A percentile compares a stretch with the other conserved stretches of the same genome.
Evolutionary conservation across 768 basidiomycete species (phyloP).

Genomic region (Kwoniella botswanensis): DNA sequence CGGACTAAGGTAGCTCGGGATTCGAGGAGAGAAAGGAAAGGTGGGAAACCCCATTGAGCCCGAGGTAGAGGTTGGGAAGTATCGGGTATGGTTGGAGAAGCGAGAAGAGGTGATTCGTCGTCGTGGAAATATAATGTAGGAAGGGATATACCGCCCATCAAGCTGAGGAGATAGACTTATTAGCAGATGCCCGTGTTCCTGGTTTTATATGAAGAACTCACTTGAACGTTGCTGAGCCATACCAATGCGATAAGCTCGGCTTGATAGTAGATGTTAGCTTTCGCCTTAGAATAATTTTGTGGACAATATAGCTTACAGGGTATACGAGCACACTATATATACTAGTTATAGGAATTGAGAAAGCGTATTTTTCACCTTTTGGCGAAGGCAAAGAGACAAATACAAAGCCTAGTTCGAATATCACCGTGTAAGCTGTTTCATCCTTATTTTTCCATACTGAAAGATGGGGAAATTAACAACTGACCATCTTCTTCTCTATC

Average conservation of each 20-base stretch:
- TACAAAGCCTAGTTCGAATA: conserved; percentile 68
- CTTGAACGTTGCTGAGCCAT: conserved; percentile 68
- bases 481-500: conserved; percentile 48
- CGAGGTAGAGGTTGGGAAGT: conserved; percentile 27
- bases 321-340: conserved; percentile 88
- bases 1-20: conserved; percentile 80
- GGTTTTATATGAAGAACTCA: conserved; percentile 64
- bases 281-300: conserved; percentile 64
- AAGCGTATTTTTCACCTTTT: conserved; percentile 87
- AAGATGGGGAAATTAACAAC: conserved; percentile 1
- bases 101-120: conserved; percentile 74
- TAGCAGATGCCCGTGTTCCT: neutral
- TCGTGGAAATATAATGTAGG: conserved; percentile 96
- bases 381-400: conserved; percentile 82
- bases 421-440: neutral
- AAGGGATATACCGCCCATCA: conserved; percentile 63
- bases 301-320: conserved; percentile 80
- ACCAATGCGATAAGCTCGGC: conserved; percentile 50
- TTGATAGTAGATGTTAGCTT: conserved; percentile 15
- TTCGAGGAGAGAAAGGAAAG: conserved; percentile 75
- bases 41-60: conserved; percentile 79
- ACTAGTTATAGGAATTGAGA: conserved; percentile 87
- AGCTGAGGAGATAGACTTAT: conserved; percentile 20
- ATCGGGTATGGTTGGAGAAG: conserved; percentile 27
- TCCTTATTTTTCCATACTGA: too few species aligned